These are phyloP conservation scores for Hypoxylon lienhwacheense DNA, from an alignment of 495 filamentous ascomycete species.

Conservation along the genomic window DNA sequence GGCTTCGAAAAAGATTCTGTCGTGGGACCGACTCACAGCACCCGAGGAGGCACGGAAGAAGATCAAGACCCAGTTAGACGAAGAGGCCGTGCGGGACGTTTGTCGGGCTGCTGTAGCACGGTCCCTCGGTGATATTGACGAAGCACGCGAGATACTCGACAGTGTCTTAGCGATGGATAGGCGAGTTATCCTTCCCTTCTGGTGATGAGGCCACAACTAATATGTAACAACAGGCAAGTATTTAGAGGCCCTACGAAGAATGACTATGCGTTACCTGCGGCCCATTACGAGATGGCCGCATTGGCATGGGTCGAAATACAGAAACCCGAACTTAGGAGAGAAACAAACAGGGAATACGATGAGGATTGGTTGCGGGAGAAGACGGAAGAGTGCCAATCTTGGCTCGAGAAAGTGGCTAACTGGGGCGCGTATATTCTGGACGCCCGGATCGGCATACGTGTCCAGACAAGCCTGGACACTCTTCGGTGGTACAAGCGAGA, in stretches of 20 bases:
- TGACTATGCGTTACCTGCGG: slow-evolving; percentile 77
- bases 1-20: slow-evolving; percentile 60
- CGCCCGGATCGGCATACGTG: slow-evolving; percentile 78
- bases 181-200: slow-evolving; percentile 35
- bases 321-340: slow-evolving; percentile 26
- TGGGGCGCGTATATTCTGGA: slow-evolving; percentile 91
- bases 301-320: slow-evolving; percentile 70
- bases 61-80: slow-evolving; percentile 71
- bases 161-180: slow-evolving; percentile 65
- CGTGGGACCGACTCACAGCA: slow-evolving; percentile 62
- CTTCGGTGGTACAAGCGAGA: slow-evolving; percentile 65
- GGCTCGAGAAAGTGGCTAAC: slow-evolving; percentile 73
- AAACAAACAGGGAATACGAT: slow-evolving; percentile 29
- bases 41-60: slow-evolving; percentile 61
- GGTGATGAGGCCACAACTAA: not conserved
- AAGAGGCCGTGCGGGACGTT: slow-evolving; percentile 68
- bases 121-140: slow-evolving; percentile 58
- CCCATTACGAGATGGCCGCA: slow-evolving; percentile 88
- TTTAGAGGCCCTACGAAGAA: slow-evolving; percentile 79
- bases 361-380: slow-evolving; percentile 55
- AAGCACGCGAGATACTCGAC: slow-evolving; percentile 66
- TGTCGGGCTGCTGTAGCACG: slow-evolving; percentile 69
- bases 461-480: slow-evolving; percentile 77
- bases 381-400: slow-evolving; percentile 67
- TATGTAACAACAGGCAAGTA: slow-evolving; percentile 43